These are phyloP conservation scores for Xylariales sp. DNA, from an alignment of 2,329 filamentous ascomycete genomes.

Conservation along the genomic window DNA sequence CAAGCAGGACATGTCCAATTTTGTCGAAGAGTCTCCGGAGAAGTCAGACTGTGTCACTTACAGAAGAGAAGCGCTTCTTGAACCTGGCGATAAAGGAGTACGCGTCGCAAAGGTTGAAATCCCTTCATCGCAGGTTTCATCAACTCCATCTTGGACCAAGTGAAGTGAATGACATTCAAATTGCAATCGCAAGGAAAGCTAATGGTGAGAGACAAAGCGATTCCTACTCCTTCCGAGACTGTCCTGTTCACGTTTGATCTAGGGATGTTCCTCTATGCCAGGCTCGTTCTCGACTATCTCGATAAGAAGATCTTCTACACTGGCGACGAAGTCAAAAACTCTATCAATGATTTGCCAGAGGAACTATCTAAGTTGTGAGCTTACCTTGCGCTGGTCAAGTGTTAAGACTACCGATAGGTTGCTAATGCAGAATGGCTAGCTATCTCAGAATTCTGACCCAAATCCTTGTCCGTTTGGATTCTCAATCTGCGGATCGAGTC, in stretches of 20 bases:
- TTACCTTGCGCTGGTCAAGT: no score
- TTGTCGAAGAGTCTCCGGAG: conserved; percentile 15
- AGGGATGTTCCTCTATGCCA: conserved; percentile 35
- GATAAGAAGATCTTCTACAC: conserved; percentile 25
- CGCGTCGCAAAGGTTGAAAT: conserved; percentile 9
- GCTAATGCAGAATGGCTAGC: no score
- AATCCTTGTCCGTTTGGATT: conserved; percentile 20
- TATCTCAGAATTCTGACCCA: conserved; percentile 20
- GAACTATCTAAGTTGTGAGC: conserved; percentile 21
- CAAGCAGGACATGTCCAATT: conserved; percentile 15
- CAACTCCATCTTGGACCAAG: conserved; percentile 12
- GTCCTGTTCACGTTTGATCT: no score
- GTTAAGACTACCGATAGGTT: no score
- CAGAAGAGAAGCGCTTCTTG: conserved; percentile 19
- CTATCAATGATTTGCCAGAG: conserved; percentile 19
- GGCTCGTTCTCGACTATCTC: conserved; percentile 30
- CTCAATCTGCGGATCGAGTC: conserved; percentile 23
- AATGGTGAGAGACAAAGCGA: conserved; percentile 18
- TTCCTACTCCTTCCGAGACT: no score
- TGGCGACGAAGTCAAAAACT: conserved; percentile 17
- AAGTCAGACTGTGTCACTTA: conserved; percentile 18
- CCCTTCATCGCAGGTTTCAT: conserved; percentile 7
- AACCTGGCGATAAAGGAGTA: conserved; percentile 18
- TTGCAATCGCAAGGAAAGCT: conserved; percentile 17
- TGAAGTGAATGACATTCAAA: conserved; percentile 15